A percentile compares a stretch with the other conserved stretches of the same genome.
phyloP scores from a whole-genome alignment of 306 rosid genomes.

The Corylus heterophylla region DNA sequence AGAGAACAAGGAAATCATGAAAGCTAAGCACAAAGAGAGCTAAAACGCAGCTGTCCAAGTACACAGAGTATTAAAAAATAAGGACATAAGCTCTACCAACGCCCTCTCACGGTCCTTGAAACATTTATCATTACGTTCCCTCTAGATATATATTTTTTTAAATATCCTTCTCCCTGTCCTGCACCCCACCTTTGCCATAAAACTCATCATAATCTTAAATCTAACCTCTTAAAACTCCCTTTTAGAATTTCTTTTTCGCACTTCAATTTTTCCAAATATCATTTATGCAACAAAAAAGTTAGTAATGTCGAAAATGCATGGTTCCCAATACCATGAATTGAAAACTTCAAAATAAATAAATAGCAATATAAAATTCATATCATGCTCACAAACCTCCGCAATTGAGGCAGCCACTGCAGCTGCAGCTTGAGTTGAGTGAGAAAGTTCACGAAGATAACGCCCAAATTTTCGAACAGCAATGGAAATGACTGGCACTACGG shows the following conservation, averaged over 20 bases:
- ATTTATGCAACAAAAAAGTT: background rate
- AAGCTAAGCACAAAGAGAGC: no score
- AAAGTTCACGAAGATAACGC: slow-evolving; percentile 50
- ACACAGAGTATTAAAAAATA: no score
- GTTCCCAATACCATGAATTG: background rate
- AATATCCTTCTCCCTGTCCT: background rate
- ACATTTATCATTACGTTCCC: no score
- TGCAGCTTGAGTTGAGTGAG: slow-evolving; percentile 53
- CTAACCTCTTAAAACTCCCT: background rate
- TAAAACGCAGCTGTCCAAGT: no score
- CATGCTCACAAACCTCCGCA: slow-evolving; percentile 43
- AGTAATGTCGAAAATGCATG: background rate
- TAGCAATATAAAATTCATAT: background rate
- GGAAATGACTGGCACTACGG: slow-evolving; percentile 44
- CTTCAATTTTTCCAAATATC: background rate
- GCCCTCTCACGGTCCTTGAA: no score
- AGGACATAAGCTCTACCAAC: no score
- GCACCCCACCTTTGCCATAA: background rate
- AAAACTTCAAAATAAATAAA: background rate
- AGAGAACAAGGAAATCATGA: no score
- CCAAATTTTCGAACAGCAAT: slow-evolving; percentile 49
- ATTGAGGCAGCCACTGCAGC: slow-evolving; percentile 52
- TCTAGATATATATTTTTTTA: background rate
- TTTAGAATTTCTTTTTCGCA: background rate
- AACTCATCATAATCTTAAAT: background rate